Base-by-base conservation (phyloP, 441 rosid genomes). In the Aquilaria agallochum region DNA sequence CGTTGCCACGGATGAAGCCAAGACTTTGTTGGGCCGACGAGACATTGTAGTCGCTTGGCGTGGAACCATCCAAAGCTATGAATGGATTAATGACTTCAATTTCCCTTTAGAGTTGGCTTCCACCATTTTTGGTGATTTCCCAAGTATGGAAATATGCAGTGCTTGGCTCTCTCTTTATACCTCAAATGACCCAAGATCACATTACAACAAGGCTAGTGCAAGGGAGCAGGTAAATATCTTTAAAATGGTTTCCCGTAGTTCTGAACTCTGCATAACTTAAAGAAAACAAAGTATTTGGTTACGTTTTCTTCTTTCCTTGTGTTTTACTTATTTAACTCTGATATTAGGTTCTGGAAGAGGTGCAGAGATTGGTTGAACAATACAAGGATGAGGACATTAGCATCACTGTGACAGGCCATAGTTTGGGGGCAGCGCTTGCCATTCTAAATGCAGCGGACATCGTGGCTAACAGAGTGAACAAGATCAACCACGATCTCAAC, bases 31-130 rank as follows among this genome's bases (percentile, higher is more conserved):
- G 60, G 91, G 93, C 11, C 64, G 93, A 72, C 81, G 89, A 65
- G 91, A 83, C 66, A 80, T 83, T 13, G 71, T 79, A 15, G 65
- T 80, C 27, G 79, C 90, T 2, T 82, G 86, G 87, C 70, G 87
- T 55, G 90, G 87, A 59, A 80, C 87, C 0, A 48, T 78, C 14
- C 77, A 74, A 72, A 52, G 55, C 7, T 55, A 56, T 1, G 96
- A 87, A 65, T 81, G 82, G 86, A 56, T 71, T 44, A 67, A 73
- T 9, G 83, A 83, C 63, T 74, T 83, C 4, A 71, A 84, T 31
- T 80, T 68, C 11, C 76, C 75, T 0, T 58, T 75, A 49, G 76
- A 54, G 1, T 12, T 80, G 2, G 86, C 83, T 64, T 34, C 72
- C 50, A 31, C 67, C 3, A 58, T 83, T 14, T 67, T 80, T 8